phyloP scores from a whole-genome alignment of 345 rosid genomes.

The Arabidopsis suecica region DNA sequence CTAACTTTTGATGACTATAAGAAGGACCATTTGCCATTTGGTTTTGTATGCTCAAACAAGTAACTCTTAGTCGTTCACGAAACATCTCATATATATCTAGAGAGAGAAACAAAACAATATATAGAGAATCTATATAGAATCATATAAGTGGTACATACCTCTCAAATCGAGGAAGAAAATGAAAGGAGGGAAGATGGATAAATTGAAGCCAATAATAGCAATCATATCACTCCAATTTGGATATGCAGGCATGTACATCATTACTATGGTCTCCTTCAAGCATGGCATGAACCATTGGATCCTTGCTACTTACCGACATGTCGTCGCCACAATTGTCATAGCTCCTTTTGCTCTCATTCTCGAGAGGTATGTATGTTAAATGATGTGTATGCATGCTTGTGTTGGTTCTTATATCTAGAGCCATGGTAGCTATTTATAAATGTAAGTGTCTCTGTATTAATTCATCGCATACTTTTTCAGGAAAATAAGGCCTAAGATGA shows the following conservation, averaged over 20 bases:
- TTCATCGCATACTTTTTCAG: conserved; percentile 45
- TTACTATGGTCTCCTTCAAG: conserved; percentile 68
- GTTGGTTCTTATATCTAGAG: background rate
- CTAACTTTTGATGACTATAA: conserved; percentile 43
- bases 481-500: conserved; percentile 91
- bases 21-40: conserved; percentile 31
- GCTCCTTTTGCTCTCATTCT: conserved; percentile 85
- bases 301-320: conserved; percentile 81
- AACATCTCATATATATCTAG: background rate
- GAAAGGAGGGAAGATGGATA: conserved; percentile 46
- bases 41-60: conserved; percentile 40
- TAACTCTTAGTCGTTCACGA: conserved; percentile 31
- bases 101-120: conserved; percentile 18
- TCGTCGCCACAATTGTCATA: conserved; percentile 69
- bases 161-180: conserved; percentile 19
- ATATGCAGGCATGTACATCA: conserved; percentile 84
- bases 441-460: background rate
- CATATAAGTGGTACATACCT: conserved; percentile 12
- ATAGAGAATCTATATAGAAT: background rate
- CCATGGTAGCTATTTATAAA: background rate
- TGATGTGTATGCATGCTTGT: background rate
- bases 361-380: conserved; percentile 61
- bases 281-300: conserved; percentile 84
- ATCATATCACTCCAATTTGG: conserved; percentile 87
- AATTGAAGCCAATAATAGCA: conserved; percentile 73